phyloP scores from a whole-genome alignment of 2,329 filamentous ascomycete genomes.

The Juglanconis juglandina region DNA sequence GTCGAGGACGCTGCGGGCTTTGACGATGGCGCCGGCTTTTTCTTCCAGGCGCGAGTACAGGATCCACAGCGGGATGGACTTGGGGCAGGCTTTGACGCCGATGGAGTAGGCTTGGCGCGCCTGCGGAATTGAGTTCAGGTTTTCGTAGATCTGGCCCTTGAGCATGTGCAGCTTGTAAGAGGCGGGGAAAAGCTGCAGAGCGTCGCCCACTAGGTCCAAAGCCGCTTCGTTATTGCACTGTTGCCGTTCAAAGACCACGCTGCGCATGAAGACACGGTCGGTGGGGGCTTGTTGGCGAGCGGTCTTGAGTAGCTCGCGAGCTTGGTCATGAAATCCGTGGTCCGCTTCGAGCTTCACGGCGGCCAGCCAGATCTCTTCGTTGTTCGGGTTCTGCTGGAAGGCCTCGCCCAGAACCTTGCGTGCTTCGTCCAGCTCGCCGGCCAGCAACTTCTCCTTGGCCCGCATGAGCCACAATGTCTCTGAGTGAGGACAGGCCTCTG shows the following conservation, averaged over 20 bases:
- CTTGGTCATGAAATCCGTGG: slow-evolving; percentile 76
- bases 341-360: slow-evolving; percentile 96
- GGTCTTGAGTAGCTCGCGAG: slow-evolving; percentile 74
- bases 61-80: slow-evolving; percentile 84
- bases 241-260: slow-evolving; percentile 87
- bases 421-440: slow-evolving; percentile 82
- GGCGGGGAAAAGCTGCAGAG: slow-evolving; percentile 79
- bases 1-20: slow-evolving; percentile 90
- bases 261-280: slow-evolving; percentile 96
- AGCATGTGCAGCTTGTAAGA: slow-evolving; percentile 95
- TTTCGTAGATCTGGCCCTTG: slow-evolving; percentile 96
- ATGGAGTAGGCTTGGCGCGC: slow-evolving; percentile 86
- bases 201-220: slow-evolving; percentile 82
- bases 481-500: slow-evolving; percentile 86
- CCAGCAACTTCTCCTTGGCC: slow-evolving; percentile 90
- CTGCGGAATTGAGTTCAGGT: slow-evolving; percentile 72
- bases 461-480: slow-evolving; percentile 95
- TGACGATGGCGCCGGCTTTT: slow-evolving; percentile 75
- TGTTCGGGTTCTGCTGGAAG: slow-evolving; percentile 93
- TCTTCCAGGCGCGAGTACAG: slow-evolving; percentile 88
- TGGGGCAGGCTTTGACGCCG: slow-evolving; percentile 81
- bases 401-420: slow-evolving; percentile 80
- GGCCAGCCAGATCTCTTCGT: slow-evolving; percentile 96
- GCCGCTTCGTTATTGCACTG: slow-evolving; percentile 75
- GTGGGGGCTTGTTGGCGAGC: slow-evolving; percentile 88